Evolutionary conservation across 2,329 filamentous ascomycete species (phyloP).

Genomic region (Ceratocystis huliohia): DNA sequence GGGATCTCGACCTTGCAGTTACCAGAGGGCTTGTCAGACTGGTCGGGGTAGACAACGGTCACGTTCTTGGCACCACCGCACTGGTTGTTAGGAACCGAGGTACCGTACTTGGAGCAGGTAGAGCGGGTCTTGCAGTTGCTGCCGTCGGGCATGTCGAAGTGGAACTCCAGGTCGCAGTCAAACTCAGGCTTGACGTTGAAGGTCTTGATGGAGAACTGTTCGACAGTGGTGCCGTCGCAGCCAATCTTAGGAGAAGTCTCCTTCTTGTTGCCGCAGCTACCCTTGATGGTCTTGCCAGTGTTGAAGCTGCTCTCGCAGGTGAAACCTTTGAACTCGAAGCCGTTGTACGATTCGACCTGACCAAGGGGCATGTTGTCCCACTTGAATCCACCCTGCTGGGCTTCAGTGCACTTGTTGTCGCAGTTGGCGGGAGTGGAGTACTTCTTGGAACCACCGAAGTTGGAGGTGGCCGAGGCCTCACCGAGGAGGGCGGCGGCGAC

Average conservation of each 20-base stretch:
- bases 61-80: conserved; percentile 85
- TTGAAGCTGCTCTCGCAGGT: conserved; percentile 43
- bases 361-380: conserved; percentile 54
- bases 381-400: conserved; percentile 58
- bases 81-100: conserved; percentile 66
- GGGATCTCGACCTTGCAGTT: conserved; percentile 62
- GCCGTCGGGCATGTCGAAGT: conserved; percentile 77
- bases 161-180: conserved; percentile 69
- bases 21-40: conserved; percentile 42
- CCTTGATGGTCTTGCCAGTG: conserved; percentile 48
- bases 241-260: conserved; percentile 46
- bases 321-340: conserved; percentile 64
- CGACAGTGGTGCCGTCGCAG: conserved; percentile 33
- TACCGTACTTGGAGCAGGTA: conserved; percentile 54
- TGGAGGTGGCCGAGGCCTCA: conserved; percentile 37
- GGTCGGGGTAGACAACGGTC: conserved; percentile 52
- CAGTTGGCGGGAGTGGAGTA: conserved; percentile 60
- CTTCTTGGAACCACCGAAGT: conserved; percentile 28
- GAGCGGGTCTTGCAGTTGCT: conserved; percentile 67
- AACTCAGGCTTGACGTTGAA: conserved; percentile 63
- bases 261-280: conserved; percentile 37
- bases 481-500: conserved; percentile 40
- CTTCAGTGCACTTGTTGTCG: conserved; percentile 62
- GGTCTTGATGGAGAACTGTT: conserved; percentile 61
- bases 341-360: conserved; percentile 51